Percentiles rank a stretch among this genome's conserved stretches.
Conservation (phyloP, 2,329 filamentous ascomycete species). For the Sarocladiaceae sp. region DNA sequence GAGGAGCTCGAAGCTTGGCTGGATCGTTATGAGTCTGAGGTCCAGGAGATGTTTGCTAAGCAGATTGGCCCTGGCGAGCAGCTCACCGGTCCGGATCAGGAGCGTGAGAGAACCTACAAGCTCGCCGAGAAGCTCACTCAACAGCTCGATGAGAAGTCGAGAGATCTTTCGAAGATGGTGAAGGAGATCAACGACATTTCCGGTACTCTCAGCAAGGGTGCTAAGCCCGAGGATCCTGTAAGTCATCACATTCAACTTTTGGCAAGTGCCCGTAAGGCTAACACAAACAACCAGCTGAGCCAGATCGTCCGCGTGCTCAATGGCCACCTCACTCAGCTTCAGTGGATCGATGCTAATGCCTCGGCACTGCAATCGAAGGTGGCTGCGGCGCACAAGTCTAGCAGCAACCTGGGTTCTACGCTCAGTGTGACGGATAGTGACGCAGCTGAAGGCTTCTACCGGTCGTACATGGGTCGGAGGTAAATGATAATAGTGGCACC, state of each 20-base stretch:
- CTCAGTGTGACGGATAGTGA: conserved; percentile 61
- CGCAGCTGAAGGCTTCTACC: conserved; percentile 84
- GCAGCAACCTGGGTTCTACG: conserved; percentile 54
- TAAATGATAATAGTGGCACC: conserved; percentile 27
- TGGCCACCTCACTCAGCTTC: conserved; percentile 83
- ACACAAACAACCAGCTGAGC: conserved; percentile 59
- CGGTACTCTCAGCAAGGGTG: conserved; percentile 82
- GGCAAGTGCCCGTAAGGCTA: conserved; percentile 14
- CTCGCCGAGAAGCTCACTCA: conserved; percentile 90
- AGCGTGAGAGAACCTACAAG: conserved; percentile 95
- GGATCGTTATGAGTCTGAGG: conserved; percentile 85
- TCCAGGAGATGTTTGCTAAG: conserved; percentile 81
- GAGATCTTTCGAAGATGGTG: conserved; percentile 92
- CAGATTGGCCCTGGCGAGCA: conserved; percentile 73
- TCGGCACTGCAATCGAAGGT: conserved; percentile 80
- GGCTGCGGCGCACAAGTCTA: conserved; percentile 73
- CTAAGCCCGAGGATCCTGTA: conserved; percentile 83
- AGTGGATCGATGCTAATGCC: conserved; percentile 88
- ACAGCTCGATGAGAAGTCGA: conserved; percentile 87
- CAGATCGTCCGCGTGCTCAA: conserved; percentile 96
- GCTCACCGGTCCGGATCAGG: conserved; percentile 84
- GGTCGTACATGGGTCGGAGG: conserved; percentile 76
- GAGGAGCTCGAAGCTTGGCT: conserved; percentile 85
- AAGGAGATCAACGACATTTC: conserved; percentile 96
- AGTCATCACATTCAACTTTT: conserved; percentile 31